A percentile compares a stretch with the other conserved stretches of the same genome.
Evolutionary conservation across 371 early-diverging fungal genomes (phyloP).

Genomic region (Circinella minor): DNA sequence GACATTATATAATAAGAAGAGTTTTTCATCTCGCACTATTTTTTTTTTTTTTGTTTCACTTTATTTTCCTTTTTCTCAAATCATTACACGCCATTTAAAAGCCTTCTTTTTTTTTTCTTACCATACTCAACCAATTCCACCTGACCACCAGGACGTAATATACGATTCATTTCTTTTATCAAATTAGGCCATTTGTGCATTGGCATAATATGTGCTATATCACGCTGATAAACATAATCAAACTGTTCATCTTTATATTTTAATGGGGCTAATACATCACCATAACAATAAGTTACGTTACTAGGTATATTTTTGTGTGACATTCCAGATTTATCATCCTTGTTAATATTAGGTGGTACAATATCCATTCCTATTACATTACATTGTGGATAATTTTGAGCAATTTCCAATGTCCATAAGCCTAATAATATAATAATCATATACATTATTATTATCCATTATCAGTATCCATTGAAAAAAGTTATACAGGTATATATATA

Average conservation of each 20-base stretch:
- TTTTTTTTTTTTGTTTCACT: too few species aligned
- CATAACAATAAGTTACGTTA: constrained; percentile 33
- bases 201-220: constrained; percentile 47
- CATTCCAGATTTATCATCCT: background rate
- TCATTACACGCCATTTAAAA: background rate
- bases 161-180: constrained; percentile 41
- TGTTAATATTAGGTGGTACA: constrained; percentile 19
- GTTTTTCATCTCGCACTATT: background rate
- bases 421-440: constrained; percentile 5
- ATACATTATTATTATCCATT: too few species aligned
- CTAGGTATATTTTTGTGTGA: constrained; percentile 4
- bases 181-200: constrained; percentile 42
- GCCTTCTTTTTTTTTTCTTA: constrained; percentile 7
- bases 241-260: constrained; percentile 53
- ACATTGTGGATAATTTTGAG: constrained; percentile 32
- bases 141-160: constrained; percentile 52
- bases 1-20: too few species aligned
- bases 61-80: background rate
- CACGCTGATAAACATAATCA: constrained; percentile 67
- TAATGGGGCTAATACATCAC: constrained; percentile 32
- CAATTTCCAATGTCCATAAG: constrained; percentile 34
- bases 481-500: too few species aligned
- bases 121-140: constrained; percentile 52
- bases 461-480: too few species aligned
- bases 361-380: constrained; percentile 38